These are phyloP conservation scores for Vigna mungo DNA, from an alignment of 306 rosid species.

Conservation along the genomic window DNA sequence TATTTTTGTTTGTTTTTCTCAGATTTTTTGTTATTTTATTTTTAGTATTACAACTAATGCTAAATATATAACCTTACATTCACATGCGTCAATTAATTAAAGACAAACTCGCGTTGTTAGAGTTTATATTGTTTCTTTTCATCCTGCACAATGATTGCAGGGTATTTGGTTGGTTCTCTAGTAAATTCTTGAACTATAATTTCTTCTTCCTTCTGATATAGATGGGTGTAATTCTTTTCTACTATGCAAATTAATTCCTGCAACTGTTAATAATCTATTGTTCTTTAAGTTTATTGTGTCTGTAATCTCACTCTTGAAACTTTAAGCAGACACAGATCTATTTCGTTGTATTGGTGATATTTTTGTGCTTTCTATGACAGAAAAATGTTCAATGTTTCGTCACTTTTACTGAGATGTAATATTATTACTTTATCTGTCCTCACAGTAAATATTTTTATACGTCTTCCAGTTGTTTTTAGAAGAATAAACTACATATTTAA, in stretches of 20 bases:
- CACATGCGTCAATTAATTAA: not conserved
- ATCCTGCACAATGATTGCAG: not conserved
- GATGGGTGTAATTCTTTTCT: not conserved
- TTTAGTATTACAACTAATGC: not conserved
- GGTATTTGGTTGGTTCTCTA: constrained; percentile 1
- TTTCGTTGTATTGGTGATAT: not conserved
- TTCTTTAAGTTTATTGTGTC: not conserved
- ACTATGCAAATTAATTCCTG: not conserved
- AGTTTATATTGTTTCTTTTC: not conserved
- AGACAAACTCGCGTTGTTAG: not conserved
- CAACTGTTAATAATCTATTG: not conserved
- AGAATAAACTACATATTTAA: not conserved
- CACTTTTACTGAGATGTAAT: not conserved
- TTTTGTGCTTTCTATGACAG: not conserved
- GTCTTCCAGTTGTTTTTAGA: not conserved
- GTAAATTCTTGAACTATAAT: not conserved
- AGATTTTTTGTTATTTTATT: not conserved
- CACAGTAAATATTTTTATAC: not conserved
- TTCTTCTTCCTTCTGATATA: not conserved
- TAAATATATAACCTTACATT: not conserved
- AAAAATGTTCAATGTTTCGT: not conserved
- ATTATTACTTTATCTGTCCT: not conserved
- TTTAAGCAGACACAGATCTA: not conserved
- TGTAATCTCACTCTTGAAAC: not conserved
- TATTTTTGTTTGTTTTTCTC: constrained; percentile 12